These are phyloP conservation scores for Cotoneaster glaucophyllus DNA, from an alignment of 306 rosid species.

Conservation along the genomic window DNA sequence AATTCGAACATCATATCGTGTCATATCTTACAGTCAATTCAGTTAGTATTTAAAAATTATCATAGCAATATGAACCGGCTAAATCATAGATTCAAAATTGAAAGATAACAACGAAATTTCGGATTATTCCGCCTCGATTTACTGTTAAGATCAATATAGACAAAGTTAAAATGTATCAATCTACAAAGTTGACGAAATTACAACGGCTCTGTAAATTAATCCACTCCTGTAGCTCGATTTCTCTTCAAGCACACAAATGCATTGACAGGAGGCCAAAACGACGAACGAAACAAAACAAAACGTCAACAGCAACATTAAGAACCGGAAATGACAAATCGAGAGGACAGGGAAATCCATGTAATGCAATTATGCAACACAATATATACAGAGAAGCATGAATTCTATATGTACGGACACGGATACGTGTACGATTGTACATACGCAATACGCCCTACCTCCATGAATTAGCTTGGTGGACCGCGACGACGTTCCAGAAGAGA, in stretches of 20 bases:
- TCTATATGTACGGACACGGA: background rate
- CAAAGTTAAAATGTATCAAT: background rate
- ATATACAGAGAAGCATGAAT: background rate
- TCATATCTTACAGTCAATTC: background rate
- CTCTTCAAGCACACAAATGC: background rate
- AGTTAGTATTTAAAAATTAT: background rate
- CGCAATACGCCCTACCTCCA: constrained; percentile 53
- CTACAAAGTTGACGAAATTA: background rate
- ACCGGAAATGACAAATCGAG: background rate
- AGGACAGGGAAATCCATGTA: background rate
- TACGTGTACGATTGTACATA: background rate
- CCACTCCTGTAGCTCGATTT: background rate
- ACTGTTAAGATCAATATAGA: background rate
- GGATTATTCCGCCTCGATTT: background rate
- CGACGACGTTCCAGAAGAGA: constrained; percentile 90
- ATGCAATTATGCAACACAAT: background rate
- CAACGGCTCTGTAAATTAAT: background rate
- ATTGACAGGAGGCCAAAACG: background rate
- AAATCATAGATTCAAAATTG: background rate
- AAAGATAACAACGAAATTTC: background rate
- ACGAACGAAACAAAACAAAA: background rate
- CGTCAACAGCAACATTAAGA: background rate
- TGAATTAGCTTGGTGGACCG: constrained; percentile 97
- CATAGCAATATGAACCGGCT: background rate
- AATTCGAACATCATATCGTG: background rate